Conservation (phyloP, 2,329 filamentous ascomycete species). For the Aspergillus sp. region DNA sequence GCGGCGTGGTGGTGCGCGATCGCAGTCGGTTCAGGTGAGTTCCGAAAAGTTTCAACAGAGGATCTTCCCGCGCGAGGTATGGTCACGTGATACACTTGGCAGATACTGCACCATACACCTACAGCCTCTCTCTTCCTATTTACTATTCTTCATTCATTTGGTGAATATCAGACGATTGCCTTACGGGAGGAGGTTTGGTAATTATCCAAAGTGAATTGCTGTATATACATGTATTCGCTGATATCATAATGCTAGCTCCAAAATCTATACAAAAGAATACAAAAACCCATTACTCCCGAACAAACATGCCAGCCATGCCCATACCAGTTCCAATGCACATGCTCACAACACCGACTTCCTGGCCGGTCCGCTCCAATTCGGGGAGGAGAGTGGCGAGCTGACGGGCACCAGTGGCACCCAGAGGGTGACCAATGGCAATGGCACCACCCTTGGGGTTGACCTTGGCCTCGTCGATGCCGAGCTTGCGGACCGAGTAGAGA, state of each 20-base stretch:
- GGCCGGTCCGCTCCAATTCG: conserved; percentile 64
- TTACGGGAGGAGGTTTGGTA: too few relatives aligned
- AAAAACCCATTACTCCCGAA: conserved; percentile 53
- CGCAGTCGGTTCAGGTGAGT: conserved; percentile 2
- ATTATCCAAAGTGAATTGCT: background rate
- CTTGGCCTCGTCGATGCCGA: conserved; percentile 60
- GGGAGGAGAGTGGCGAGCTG: conserved; percentile 74
- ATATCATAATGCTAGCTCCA: conserved; percentile 13
- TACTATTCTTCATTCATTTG: too few relatives aligned
- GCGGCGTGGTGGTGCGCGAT: conserved; percentile 15
- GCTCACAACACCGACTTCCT: conserved; percentile 79
- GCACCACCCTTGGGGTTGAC: conserved; percentile 93
- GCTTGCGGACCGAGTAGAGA: conserved; percentile 67
- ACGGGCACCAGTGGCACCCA: conserved; percentile 83
- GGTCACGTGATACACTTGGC: conserved; percentile 27
- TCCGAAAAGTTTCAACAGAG: conserved; percentile 20
- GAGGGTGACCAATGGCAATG: conserved; percentile 88
- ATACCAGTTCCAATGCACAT: conserved; percentile 89
- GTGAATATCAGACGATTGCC: too few relatives aligned
- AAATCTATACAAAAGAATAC: conserved; percentile 9
- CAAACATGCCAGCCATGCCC: conserved; percentile 70
- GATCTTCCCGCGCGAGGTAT: conserved; percentile 1
- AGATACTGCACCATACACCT: background rate
- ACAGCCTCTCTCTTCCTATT: background rate
- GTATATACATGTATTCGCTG: conserved; percentile 21